A percentile compares a stretch with the other conserved stretches of the same genome.
Evolutionary conservation across 441 rosid genomes (phyloP).

Genomic region (Adansonia madagascariensis): DNA sequence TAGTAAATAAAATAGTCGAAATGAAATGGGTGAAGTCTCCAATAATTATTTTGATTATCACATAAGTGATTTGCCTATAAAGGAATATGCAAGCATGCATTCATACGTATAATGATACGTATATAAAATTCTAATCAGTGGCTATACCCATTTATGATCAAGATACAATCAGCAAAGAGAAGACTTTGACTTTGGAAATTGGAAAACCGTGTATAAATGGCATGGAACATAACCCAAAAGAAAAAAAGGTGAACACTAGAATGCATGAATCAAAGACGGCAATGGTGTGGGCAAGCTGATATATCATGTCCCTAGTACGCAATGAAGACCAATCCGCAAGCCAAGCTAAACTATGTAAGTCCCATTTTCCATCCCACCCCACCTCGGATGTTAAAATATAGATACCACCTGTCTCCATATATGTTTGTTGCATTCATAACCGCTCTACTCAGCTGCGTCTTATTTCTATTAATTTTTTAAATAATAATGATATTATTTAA

Average conservation of each 20-base stretch:
- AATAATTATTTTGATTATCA: neutral
- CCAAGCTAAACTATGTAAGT: too few relatives aligned
- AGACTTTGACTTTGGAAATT: neutral
- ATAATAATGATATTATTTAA: too few relatives aligned
- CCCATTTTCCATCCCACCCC: too few relatives aligned
- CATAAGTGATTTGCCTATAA: neutral
- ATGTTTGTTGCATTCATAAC: too few relatives aligned
- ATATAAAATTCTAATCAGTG: neutral
- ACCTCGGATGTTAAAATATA: too few relatives aligned
- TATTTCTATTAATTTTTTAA: too few relatives aligned
- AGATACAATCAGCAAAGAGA: neutral
- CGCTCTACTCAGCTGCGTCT: too few relatives aligned
- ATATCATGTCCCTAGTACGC: too few relatives aligned
- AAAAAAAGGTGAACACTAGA: neutral
- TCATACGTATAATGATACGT: neutral
- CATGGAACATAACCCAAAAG: neutral
- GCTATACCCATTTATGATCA: neutral
- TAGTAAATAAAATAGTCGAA: neutral
- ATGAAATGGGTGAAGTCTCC: neutral
- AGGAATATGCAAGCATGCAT: neutral
- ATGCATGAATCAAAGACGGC: neutral
- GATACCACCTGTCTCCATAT: too few relatives aligned
- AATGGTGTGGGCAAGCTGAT: too few relatives aligned
- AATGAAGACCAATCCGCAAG: too few relatives aligned
- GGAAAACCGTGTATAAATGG: neutral